Evolutionary conservation across 2,329 filamentous ascomycete species (phyloP).

Genomic region (Triangularia setosa): DNA sequence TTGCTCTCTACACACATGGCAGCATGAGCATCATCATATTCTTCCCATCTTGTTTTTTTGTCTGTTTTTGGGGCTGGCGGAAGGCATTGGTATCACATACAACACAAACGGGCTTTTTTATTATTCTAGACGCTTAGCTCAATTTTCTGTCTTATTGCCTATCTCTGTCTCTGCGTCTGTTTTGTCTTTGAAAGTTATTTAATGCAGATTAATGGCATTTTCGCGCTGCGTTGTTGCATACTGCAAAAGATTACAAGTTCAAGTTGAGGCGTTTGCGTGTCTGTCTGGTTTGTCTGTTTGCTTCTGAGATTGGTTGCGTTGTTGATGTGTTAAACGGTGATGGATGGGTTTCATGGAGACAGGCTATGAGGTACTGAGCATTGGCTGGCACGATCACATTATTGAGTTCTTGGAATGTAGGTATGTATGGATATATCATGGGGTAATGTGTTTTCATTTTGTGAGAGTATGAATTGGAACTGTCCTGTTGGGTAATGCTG

Average conservation of each 20-base stretch:
- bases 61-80: neutral
- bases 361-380: too few species aligned
- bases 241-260: too few species aligned
- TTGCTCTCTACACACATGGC: conserved; percentile 5
- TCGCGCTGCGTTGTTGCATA: neutral
- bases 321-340: neutral
- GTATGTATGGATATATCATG: neutral
- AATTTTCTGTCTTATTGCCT: neutral
- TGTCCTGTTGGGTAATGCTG: too few species aligned
- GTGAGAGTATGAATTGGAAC: neutral
- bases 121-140: neutral
- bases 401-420: too few species aligned
- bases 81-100: neutral
- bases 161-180: neutral
- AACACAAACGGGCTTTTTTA: neutral
- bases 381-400: too few species aligned
- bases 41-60: neutral
- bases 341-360: too few species aligned
- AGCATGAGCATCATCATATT: neutral
- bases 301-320: neutral
- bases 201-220: neutral
- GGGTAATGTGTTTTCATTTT: too few species aligned
- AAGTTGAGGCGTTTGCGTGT: too few species aligned
- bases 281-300: neutral
- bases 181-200: neutral